A percentile compares a stretch with the other conserved stretches of the same genome.
Conservation (phyloP, 495 filamentous ascomycete species). For the Penicillium dipodomyicola region DNA sequence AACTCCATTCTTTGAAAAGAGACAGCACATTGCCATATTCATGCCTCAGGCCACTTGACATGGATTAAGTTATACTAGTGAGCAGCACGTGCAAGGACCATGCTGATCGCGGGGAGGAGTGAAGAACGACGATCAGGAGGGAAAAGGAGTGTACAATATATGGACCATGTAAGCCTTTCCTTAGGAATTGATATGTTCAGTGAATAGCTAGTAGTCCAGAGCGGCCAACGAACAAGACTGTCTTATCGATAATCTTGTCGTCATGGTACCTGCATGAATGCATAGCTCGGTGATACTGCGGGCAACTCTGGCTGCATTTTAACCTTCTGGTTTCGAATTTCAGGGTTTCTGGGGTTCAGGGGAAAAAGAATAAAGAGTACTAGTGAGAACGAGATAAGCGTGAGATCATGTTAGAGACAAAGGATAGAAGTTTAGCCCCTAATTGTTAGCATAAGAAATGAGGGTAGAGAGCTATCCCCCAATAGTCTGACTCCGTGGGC, state of each 20-base stretch:
- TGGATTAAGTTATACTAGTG: slow-evolving; percentile 22
- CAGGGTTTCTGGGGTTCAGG: background rate
- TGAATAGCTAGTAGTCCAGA: background rate
- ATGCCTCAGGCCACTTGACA: slow-evolving; percentile 3
- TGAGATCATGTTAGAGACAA: slow-evolving; percentile 6
- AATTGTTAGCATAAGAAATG: slow-evolving; percentile 4
- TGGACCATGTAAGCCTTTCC: background rate
- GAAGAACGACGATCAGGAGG: slow-evolving; percentile 24
- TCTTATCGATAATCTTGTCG: slow-evolving; percentile 11
- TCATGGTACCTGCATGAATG: slow-evolving; percentile 30
- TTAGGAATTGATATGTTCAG: background rate
- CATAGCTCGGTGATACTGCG: slow-evolving; percentile 4
- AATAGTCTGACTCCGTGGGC: background rate
- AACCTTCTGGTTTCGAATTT: background rate
- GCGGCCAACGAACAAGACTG: background rate
- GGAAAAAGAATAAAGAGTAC: background rate
- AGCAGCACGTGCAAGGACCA: slow-evolving; percentile 25
- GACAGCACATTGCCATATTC: background rate
- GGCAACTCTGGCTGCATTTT: background rate
- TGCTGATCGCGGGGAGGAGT: slow-evolving; percentile 25
- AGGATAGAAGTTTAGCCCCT: slow-evolving; percentile 10
- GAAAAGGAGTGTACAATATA: slow-evolving; percentile 14
- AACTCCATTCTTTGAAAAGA: background rate
- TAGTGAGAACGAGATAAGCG: background rate
- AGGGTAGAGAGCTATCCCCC: slow-evolving; percentile 8